These are phyloP conservation scores for Filobasidium uniguttulatum DNA, from an alignment of 1,284 basidiomycete genomes.

Conservation along the genomic window DNA sequence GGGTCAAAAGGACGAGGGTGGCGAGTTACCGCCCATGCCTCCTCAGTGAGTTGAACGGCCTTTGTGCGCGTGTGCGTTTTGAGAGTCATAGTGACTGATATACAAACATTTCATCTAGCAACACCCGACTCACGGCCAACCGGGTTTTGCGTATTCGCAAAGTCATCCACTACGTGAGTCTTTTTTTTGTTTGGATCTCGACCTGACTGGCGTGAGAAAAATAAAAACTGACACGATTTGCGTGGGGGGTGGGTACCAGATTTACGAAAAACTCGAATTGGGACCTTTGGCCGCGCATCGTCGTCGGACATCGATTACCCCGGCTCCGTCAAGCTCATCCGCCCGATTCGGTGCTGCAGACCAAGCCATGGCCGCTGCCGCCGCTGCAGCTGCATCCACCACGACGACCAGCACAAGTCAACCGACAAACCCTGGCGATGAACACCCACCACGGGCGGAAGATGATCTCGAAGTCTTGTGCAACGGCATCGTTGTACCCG, in stretches of 20 bases:
- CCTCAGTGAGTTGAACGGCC: conserved; percentile 21
- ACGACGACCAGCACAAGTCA: conserved; percentile 12
- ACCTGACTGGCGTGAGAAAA: neutral
- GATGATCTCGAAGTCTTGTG: conserved; percentile 77
- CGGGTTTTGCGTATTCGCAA: conserved; percentile 73
- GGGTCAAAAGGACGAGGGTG: conserved; percentile 18
- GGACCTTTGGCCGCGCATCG: conserved; percentile 6
- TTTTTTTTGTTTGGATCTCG: neutral
- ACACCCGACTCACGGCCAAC: conserved; percentile 76
- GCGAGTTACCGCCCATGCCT: conserved; percentile 17
- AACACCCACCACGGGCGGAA: no score
- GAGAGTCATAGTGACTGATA: conserved; percentile 13
- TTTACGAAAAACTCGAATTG: conserved; percentile 72
- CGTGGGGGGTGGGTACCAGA: conserved; percentile 43
- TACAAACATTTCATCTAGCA: conserved; percentile 38
- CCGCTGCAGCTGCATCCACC: conserved; percentile 9
- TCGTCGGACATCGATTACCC: conserved; percentile 16
- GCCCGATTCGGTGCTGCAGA: conserved; percentile 9
- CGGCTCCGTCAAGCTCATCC: conserved; percentile 7
- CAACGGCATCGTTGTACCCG: conserved; percentile 61
- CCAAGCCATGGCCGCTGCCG: conserved; percentile 3
- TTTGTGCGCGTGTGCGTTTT: neutral
- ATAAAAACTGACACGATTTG: neutral
- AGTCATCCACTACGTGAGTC: conserved; percentile 61
- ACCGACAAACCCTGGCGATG: neutral